Evolutionary conservation across 139 green algal genomes (phyloP), one percentile per base, ranked within the genome.

Genomic region (Axilococcus clingmanii): DNA sequence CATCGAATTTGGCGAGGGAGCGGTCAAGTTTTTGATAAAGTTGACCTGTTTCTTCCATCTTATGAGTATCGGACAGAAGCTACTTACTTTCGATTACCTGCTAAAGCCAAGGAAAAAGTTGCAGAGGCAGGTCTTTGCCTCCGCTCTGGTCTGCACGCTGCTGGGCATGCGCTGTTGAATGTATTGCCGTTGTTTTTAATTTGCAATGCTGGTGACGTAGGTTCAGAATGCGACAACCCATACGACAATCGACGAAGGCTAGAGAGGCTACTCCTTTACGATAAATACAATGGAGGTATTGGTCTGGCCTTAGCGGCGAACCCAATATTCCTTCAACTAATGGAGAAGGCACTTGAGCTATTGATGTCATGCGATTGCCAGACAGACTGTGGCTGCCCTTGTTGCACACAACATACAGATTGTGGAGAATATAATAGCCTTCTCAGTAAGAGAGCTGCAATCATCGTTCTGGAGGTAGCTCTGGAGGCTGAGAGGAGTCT

Each of bases 21-120:
- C 17, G 62, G 65, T 3, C 30, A 77, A 48, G 55, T 83, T 8
- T 94, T 97, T 64, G 89, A 97, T 70, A 68, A 43, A 14, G 85
- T 95, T 12, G 77, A 94, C 44, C 74, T 97, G 5, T 86, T 84
- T 62, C 75, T 96, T 27, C 88, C 91, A 6, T 79, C 90, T 42
- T 62, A 88, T 2, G 53, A 79, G 54, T 91, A 81, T 38, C 53
- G 72, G n/a, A 96, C 89, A 30, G 65, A 86, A 67, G 83, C 86
- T 0, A 60, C 68, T 7, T 94, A 83, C 55, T 59, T 95, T 5
- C 62, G 84, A 4, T 65, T 97, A 32, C 89, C 90, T 1, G 58
- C 69, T 23, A 49, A 37, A 8, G 76, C 66, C 3, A 61, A 80
- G 11, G 20, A 31, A 28, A 42, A 6, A 16, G 11, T 47, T 33